phyloP scores from a whole-genome alignment of 1,284 basidiomycete genomes.

The Pseudozyma pruni region DNA sequence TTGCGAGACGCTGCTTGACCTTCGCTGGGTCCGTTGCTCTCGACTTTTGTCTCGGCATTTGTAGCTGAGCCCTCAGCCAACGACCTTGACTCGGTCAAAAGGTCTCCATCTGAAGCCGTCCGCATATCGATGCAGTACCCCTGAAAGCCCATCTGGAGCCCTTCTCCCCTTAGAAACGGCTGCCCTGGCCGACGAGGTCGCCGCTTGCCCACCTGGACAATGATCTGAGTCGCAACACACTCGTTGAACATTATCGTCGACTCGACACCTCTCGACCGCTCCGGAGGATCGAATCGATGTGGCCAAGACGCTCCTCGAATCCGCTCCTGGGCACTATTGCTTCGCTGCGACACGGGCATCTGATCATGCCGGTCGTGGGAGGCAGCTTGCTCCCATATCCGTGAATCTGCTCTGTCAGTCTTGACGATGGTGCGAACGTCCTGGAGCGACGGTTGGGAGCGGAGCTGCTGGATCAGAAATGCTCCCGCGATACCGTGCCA shows the following conservation, averaged over 20 bases:
- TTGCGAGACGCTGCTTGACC: background rate
- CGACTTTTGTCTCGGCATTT: too few relatives aligned
- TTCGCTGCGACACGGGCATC: too few relatives aligned
- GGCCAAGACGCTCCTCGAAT: too few relatives aligned
- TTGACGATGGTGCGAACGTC: constrained; percentile 30
- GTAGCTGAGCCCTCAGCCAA: too few relatives aligned
- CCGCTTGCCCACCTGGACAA: constrained; percentile 32
- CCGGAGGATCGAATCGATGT: too few relatives aligned
- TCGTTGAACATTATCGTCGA: constrained; percentile 3
- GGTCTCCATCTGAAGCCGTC: background rate
- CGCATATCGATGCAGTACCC: constrained; percentile 28
- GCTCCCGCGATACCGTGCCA: constrained; percentile 45
- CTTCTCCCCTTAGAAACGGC: constrained; percentile 26
- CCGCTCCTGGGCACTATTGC: too few relatives aligned
- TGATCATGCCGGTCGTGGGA: constrained; percentile 24
- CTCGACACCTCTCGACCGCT: too few relatives aligned
- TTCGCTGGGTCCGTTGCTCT: background rate
- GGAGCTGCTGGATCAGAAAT: constrained; percentile 37
- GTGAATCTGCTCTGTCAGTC: constrained; percentile 39
- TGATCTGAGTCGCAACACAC: constrained; percentile 28
- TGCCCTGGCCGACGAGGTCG: constrained; percentile 12
- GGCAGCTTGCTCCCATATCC: constrained; percentile 39
- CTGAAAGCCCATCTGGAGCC: constrained; percentile 40
- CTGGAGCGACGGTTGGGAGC: constrained; percentile 16
- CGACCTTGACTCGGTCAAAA: too few relatives aligned